Evolutionary conservation across 164 flowering plant genomes (phyloP).

Genomic region (Kingdonia uniflora): DNA sequence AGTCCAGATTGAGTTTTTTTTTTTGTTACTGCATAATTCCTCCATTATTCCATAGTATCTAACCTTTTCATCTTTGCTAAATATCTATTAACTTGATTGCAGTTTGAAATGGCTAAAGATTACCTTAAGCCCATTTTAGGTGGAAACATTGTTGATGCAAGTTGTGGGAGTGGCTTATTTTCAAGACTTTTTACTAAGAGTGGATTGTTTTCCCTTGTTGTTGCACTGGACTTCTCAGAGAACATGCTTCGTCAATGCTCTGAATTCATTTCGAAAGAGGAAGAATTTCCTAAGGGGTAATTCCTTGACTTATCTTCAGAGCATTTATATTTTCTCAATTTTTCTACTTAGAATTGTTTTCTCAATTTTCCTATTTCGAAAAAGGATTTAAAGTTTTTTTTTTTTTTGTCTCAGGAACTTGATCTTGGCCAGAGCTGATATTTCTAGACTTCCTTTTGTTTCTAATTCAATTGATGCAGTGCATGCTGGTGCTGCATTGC

Average conservation of each 20-base stretch:
- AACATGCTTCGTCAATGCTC: slow-evolving; percentile 68
- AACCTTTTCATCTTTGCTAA: neutral
- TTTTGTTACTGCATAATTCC: too few species aligned
- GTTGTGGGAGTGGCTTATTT: slow-evolving; percentile 89
- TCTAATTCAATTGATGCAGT: slow-evolving; percentile 80
- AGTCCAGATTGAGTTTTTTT: too few species aligned
- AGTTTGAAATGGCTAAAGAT: slow-evolving; percentile 79
- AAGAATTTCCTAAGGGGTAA: slow-evolving; percentile 63
- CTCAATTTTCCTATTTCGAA: too few species aligned
- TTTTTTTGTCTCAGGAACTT: slow-evolving; percentile 39
- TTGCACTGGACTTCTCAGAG: slow-evolving; percentile 88
- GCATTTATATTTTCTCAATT: neutral
- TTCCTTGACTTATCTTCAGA: neutral
- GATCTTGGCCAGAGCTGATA: slow-evolving; percentile 79
- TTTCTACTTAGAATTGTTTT: too few species aligned
- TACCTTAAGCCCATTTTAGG: slow-evolving; percentile 71
- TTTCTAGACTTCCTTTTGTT: slow-evolving; percentile 79
- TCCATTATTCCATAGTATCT: neutral
- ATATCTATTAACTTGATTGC: slow-evolving; percentile 21
- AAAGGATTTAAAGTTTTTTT: neutral
- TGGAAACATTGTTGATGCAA: slow-evolving; percentile 84
- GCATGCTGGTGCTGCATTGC: slow-evolving; percentile 96
- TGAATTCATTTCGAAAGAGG: slow-evolving; percentile 58
- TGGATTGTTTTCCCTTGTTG: slow-evolving; percentile 67
- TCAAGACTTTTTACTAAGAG: slow-evolving; percentile 75